Percentiles rank a stretch among this genome's conserved stretches.
phyloP scores from a whole-genome alignment of 2,329 filamentous ascomycete species.

The Botrytis tulipae region DNA sequence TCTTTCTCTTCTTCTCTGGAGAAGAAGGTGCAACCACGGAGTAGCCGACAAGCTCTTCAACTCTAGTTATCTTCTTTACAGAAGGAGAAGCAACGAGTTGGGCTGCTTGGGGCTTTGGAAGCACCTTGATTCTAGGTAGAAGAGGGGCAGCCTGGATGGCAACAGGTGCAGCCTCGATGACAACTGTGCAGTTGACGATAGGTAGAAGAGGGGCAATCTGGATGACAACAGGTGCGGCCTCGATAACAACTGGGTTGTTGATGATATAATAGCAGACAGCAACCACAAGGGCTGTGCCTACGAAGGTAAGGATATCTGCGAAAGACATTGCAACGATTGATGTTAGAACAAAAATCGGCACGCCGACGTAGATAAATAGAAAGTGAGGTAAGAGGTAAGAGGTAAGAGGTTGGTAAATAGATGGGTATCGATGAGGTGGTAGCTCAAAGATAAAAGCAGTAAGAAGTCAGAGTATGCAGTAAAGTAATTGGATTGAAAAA shows the following conservation, averaged over 20 bases:
- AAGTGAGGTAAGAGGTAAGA: neutral
- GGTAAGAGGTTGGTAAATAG: neutral
- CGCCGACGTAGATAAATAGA: constrained; percentile 5
- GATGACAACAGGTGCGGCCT: constrained; percentile 3
- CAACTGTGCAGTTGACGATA: neutral
- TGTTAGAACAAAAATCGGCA: constrained; percentile 16
- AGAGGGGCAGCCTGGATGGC: neutral
- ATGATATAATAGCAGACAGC: neutral
- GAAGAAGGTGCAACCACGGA: neutral
- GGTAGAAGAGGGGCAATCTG: neutral
- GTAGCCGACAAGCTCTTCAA: neutral
- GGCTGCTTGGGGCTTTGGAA: neutral
- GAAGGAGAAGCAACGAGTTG: neutral
- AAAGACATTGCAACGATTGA: constrained; percentile 16
- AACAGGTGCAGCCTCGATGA: neutral
- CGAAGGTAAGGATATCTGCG: neutral
- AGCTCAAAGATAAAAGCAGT: constrained; percentile 14
- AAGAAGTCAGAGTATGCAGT: constrained; percentile 8
- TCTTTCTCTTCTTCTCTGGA: neutral
- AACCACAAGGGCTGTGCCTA: constrained; percentile 5
- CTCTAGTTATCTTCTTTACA: neutral
- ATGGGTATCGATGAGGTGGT: constrained; percentile 16
- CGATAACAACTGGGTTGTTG: neutral
- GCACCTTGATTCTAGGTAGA: neutral
- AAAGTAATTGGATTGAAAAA: neutral